phyloP scores from a whole-genome alignment of 768 basidiomycete species.

The Infundibulicybe gibba region DNA sequence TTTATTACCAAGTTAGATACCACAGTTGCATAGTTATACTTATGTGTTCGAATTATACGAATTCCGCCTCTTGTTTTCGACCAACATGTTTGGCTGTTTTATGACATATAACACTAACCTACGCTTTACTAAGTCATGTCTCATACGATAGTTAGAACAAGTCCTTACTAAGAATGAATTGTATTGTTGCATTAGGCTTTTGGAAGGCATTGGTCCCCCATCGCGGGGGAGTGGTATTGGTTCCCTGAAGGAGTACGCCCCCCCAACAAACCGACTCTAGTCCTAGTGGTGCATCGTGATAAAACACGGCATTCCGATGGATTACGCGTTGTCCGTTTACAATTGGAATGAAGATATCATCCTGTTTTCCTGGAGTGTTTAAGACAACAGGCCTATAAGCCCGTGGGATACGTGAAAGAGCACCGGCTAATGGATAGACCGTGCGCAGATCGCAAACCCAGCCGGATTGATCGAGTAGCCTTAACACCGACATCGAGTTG shows the following conservation, averaged over 20 bases:
- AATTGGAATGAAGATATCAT: slow-evolving; percentile 62
- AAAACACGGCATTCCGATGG: slow-evolving; percentile 54
- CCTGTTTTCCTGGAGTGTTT: slow-evolving; percentile 69
- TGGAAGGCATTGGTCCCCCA: neutral
- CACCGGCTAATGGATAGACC: slow-evolving; percentile 77
- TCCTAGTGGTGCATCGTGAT: slow-evolving; percentile 38
- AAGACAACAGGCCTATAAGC: slow-evolving; percentile 73
- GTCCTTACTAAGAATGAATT: no score
- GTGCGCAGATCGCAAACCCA: slow-evolving; percentile 59
- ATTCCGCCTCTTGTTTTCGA: no score
- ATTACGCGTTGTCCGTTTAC: slow-evolving; percentile 61
- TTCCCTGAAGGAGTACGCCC: neutral
- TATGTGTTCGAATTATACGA: no score
- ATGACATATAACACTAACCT: no score
- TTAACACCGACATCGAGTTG: slow-evolving; percentile 42
- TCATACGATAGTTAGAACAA: no score
- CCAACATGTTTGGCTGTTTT: no score
- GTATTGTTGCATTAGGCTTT: slow-evolving; percentile 2
- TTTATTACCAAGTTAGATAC: no score
- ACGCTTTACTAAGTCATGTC: slow-evolving; percentile 35
- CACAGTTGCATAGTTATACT: no score
- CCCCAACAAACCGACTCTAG: neutral
- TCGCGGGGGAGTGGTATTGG: neutral
- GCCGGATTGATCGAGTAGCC: slow-evolving; percentile 72
- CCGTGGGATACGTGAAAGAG: slow-evolving; percentile 56